Evolutionary conservation across 768 basidiomycete species (phyloP).

Genomic region (Lentinus brumalis): DNA sequence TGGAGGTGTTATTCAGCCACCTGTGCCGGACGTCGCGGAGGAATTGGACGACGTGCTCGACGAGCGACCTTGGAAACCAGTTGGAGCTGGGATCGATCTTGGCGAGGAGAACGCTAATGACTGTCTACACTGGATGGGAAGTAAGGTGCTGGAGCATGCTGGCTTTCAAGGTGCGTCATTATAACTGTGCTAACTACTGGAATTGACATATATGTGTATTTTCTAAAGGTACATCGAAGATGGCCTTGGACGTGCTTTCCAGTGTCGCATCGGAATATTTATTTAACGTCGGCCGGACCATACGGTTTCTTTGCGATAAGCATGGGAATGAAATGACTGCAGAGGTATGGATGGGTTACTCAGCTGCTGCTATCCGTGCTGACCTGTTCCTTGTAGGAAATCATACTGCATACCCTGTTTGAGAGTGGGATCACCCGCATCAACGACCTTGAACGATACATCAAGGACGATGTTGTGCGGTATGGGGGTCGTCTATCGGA

Average conservation of each 20-base stretch:
- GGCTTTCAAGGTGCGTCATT: conserved; percentile 82
- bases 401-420: conserved; percentile 87
- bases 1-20: conserved; percentile 14
- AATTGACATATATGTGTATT: background rate
- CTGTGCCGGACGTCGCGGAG: conserved; percentile 14
- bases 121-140: conserved; percentile 71
- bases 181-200: background rate
- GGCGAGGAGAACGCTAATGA: conserved; percentile 60
- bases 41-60: conserved; percentile 46
- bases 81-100: conserved; percentile 45
- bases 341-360: conserved; percentile 56
- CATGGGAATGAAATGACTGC: conserved; percentile 78
- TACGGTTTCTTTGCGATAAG: conserved; percentile 81
- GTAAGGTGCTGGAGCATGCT: conserved; percentile 82
- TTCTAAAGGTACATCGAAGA: conserved; percentile 65
- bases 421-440: conserved; percentile 83
- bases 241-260: conserved; percentile 75
- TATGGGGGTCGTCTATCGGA: conserved; percentile 77
- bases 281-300: conserved; percentile 82
- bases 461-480: conserved; percentile 85
- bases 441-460: conserved; percentile 81
- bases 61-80: conserved; percentile 58
- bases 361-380: background rate
- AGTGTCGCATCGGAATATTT: conserved; percentile 82
- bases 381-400: conserved; percentile 61